A percentile compares a stretch with the other conserved stretches of the same genome.
Conservation (phyloP, 1,284 basidiomycete species). For the Ceratobasidium sp. region DNA sequence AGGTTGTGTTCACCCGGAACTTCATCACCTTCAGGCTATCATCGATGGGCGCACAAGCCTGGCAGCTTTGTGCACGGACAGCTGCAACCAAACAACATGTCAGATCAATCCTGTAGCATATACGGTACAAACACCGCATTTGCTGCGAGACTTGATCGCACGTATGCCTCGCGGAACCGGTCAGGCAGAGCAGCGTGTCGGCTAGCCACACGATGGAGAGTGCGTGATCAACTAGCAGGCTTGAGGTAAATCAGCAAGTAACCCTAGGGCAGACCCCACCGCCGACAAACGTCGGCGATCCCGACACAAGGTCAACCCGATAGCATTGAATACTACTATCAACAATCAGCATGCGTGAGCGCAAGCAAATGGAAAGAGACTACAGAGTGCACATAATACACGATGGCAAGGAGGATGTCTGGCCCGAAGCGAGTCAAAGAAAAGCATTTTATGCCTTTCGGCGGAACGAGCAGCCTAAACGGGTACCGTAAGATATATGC, state of each 20-base stretch:
- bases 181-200: neutral
- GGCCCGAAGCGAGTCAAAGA: slow-evolving; percentile 49
- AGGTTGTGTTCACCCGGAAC: neutral
- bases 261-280: neutral
- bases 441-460: slow-evolving; percentile 76
- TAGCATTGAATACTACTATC: slow-evolving; percentile 36
- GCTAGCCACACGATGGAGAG: slow-evolving; percentile 5
- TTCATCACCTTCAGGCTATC: slow-evolving; percentile 18
- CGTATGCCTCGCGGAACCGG: slow-evolving; percentile 22
- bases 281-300: neutral
- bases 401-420: slow-evolving; percentile 18
- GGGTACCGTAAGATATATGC: neutral
- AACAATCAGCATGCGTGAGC: slow-evolving; percentile 25
- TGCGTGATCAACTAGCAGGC: neutral
- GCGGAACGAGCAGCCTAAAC: slow-evolving; percentile 85
- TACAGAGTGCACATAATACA: slow-evolving; percentile 40
- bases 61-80: slow-evolving; percentile 15
- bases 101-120: slow-evolving; percentile 14
- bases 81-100: neutral
- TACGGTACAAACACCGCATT: neutral
- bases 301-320: slow-evolving; percentile 16
- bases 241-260: neutral
- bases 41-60: neutral
- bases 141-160: neutral
- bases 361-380: slow-evolving; percentile 40